These are phyloP conservation scores for Elongisporangium undulatum DNA, from an alignment of 352 stramenopile species.

Conservation along the genomic window DNA sequence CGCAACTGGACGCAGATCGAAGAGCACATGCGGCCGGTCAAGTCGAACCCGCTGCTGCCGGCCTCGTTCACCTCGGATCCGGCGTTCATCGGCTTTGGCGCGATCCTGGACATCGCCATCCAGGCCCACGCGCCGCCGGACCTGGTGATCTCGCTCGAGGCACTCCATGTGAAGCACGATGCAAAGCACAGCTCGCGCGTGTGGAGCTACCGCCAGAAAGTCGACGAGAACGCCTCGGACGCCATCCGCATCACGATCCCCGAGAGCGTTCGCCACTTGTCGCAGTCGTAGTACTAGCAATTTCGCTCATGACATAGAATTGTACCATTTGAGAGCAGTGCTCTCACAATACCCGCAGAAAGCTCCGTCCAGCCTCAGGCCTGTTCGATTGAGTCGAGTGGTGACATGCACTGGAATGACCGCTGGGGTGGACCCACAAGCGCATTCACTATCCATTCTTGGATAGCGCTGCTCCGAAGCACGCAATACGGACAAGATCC, in stretches of 20 bases:
- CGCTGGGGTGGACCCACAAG: too few relatives aligned
- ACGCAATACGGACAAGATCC: too few relatives aligned
- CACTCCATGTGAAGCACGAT: slow-evolving; percentile 48
- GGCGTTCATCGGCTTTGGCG: slow-evolving; percentile 57
- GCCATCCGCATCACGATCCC: slow-evolving; percentile 42
- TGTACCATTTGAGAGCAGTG: too few relatives aligned
- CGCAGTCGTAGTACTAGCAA: not conserved
- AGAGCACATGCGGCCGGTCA: slow-evolving; percentile 29
- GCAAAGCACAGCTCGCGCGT: slow-evolving; percentile 23
- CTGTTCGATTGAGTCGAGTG: too few relatives aligned
- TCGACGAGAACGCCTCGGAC: slow-evolving; percentile 28
- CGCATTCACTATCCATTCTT: too few relatives aligned
- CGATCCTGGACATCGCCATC: slow-evolving; percentile 61
- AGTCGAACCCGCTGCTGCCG: slow-evolving; percentile 17
- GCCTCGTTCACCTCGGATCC: slow-evolving; percentile 22
- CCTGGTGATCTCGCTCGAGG: slow-evolving; percentile 40
- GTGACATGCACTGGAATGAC: too few relatives aligned
- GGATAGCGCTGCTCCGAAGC: too few relatives aligned
- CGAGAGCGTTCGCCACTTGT: slow-evolving; percentile 19
- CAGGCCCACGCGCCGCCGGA: slow-evolving; percentile 35
- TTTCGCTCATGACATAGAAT: not conserved
- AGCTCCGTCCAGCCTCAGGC: too few relatives aligned
- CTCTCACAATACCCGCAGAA: too few relatives aligned
- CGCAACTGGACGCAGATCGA: slow-evolving; percentile 58
- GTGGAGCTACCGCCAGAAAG: slow-evolving; percentile 43